Conservation (phyloP, 257 asterid species). For the Misopates orontium region DNA sequence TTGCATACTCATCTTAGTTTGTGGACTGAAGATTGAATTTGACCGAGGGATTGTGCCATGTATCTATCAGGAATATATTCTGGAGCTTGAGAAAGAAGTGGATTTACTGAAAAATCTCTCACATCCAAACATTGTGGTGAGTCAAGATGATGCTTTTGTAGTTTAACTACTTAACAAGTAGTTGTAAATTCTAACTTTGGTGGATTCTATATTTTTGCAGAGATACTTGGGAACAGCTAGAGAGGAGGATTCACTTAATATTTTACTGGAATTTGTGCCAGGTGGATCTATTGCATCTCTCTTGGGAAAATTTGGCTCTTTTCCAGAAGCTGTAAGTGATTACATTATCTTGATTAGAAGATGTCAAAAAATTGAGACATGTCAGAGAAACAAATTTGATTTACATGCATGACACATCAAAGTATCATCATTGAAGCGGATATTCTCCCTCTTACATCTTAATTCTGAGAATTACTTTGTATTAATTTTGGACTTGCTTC, state of each 20-base stretch:
- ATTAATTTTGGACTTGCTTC: slow-evolving; percentile 23
- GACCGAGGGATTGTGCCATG: slow-evolving; percentile 28
- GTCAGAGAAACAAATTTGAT: not conserved
- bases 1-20: slow-evolving; percentile 1
- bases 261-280: slow-evolving; percentile 93
- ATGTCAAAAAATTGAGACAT: slow-evolving; percentile 15
- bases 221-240: slow-evolving; percentile 97
- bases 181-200: slow-evolving; percentile 22
- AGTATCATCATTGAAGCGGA: slow-evolving; percentile 14
- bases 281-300: slow-evolving; percentile 99
- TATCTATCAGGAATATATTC: slow-evolving; percentile 69
- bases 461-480: not conserved
- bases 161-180: slow-evolving; percentile 5
- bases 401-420: slow-evolving; percentile 8
- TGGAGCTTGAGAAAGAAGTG: slow-evolving; percentile 98
- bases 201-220: slow-evolving; percentile 44
- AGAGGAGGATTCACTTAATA: slow-evolving; percentile 83
- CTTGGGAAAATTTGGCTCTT: slow-evolving; percentile 92
- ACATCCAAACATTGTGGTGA: slow-evolving; percentile 95
- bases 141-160: slow-evolving; percentile 27
- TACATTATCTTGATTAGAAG: slow-evolving; percentile 4
- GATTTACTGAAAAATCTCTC: slow-evolving; percentile 89
- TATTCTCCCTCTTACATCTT: slow-evolving; percentile 4
- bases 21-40: slow-evolving; percentile 21
- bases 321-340: slow-evolving; percentile 91